Evolutionary conservation across 768 basidiomycete genomes (phyloP).

Genomic region (Hebeloma cylindrosporum): DNA sequence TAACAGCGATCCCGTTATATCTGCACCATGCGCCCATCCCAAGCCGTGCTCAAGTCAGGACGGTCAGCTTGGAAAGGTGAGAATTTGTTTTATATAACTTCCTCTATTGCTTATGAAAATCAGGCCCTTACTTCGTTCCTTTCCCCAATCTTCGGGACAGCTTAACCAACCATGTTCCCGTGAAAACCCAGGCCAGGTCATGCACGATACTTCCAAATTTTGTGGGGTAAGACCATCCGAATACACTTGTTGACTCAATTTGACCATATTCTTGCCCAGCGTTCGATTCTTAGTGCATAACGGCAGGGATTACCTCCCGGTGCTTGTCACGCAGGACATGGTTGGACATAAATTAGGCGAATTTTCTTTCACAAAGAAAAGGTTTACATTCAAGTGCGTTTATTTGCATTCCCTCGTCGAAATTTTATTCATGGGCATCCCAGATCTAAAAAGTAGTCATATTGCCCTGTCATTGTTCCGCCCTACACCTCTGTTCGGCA

Average conservation of each 20-base stretch:
- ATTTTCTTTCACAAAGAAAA: constrained; percentile 88
- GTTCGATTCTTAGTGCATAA: constrained; percentile 93
- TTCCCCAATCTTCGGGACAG: constrained; percentile 88
- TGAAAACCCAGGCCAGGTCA: constrained; percentile 82
- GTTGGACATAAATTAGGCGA: constrained; percentile 98
- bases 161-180: constrained; percentile 76
- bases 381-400: constrained; percentile 82
- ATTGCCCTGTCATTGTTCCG: background rate
- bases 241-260: background rate
- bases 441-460: constrained; percentile 21
- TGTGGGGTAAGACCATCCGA: constrained; percentile 67
- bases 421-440: background rate
- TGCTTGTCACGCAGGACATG: constrained; percentile 93
- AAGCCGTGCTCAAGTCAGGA: constrained; percentile 55
- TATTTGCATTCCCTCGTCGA: background rate
- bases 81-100: constrained; percentile 7
- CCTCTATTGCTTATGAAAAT: background rate
- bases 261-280: constrained; percentile 35
- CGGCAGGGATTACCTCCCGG: constrained; percentile 85
- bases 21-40: constrained; percentile 59
- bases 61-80: constrained; percentile 87
- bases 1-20: constrained; percentile 13
- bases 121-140: constrained; percentile 93
- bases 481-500: too few species aligned
- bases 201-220: constrained; percentile 96